A percentile compares a stretch with the other conserved stretches of the same genome.
Evolutionary conservation across 2,329 filamentous ascomycete species (phyloP).

Genomic region (Diplocarpon mali): DNA sequence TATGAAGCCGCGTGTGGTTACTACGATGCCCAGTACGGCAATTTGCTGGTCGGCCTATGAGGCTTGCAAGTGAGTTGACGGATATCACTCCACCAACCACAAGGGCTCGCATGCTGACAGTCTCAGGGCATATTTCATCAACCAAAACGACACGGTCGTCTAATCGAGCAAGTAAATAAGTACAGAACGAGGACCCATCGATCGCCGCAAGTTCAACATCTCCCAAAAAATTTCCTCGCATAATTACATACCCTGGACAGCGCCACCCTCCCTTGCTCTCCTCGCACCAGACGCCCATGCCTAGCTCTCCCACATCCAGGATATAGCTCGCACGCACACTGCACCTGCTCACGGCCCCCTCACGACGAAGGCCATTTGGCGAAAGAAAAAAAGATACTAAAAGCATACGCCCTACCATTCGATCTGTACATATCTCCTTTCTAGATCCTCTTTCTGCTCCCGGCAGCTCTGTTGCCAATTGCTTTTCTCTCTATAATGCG

Average conservation of each 20-base stretch:
- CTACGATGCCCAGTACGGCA: conserved; percentile 97
- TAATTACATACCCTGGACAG: background rate
- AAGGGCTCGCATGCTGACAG: conserved; percentile 5
- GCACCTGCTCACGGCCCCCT: background rate
- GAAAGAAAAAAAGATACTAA: background rate
- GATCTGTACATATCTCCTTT: conserved; percentile 1
- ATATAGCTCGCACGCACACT: background rate
- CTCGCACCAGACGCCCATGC: background rate
- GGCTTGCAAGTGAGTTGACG: conserved; percentile 48
- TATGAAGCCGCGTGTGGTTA: conserved; percentile 80
- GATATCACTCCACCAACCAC: background rate
- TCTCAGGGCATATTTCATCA: conserved; percentile 48
- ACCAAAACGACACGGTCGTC: conserved; percentile 34
- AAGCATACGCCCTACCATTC: background rate
- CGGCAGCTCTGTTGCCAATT: conserved; percentile 2
- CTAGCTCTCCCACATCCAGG: conserved; percentile 2
- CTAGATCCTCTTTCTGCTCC: background rate
- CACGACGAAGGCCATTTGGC: background rate
- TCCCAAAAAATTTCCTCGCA: background rate
- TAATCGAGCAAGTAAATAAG: conserved; percentile 9
- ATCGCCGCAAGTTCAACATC: conserved; percentile 1
- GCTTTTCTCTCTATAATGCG: background rate
- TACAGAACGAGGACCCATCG: background rate
- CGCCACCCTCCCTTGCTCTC: background rate
- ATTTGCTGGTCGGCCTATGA: conserved; percentile 89